Evolutionary conservation across 2,329 filamentous ascomycete genomes (phyloP), one percentile per base, ranked within the genome.

Genomic region (Claviceps pazoutovae): DNA sequence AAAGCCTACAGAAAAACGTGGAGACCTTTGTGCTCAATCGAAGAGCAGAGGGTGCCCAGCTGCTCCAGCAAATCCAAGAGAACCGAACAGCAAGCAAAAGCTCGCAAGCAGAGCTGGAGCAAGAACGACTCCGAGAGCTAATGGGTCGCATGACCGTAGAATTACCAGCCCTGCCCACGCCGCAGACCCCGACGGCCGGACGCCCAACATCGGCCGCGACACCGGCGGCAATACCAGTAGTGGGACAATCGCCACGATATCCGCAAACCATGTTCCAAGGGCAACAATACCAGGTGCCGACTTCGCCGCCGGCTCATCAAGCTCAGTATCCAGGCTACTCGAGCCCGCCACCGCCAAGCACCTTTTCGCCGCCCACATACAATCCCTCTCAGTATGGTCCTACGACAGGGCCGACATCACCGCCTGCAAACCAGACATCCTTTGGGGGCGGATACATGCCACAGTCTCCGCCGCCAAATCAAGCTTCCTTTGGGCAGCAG

Each of bases 101-200:
- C 45, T 68, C 71, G 3, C 75, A 79, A 53, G 88, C 89, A 36
- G 89, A 95, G 60, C 76, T 86, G 50, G 91, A 97, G 65, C 83
- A 95, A 64, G 88, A 95, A 61, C 80, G 91, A 51, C 71, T 98
- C 52, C 82, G 87, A 53, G 86, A 86, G 43, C 73, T 98, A 42
- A 97, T 98, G 93, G 90, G 96, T 62, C 82, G 90, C 51, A 91
- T 97, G 82, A 90, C 89, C 1, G 84, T 96, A 70, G 88, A 91
- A n/a, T 72, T 77, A 46, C 70, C 52, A 42, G 62, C 68, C 43
- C 23, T 21, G n/a, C 9, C 26, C 11, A 65, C 70, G n/a, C 66
- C 62, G 7, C 56, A 59, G 48, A 56, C 61, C 36, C 23, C 57
- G 38, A 54, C 55, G 4, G 50, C 57, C 16, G 58, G 52, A 37